Evolutionary conservation across 2,329 filamentous ascomycete genomes (phyloP).

Genomic region (Paraphoma chrysanthemicola): DNA sequence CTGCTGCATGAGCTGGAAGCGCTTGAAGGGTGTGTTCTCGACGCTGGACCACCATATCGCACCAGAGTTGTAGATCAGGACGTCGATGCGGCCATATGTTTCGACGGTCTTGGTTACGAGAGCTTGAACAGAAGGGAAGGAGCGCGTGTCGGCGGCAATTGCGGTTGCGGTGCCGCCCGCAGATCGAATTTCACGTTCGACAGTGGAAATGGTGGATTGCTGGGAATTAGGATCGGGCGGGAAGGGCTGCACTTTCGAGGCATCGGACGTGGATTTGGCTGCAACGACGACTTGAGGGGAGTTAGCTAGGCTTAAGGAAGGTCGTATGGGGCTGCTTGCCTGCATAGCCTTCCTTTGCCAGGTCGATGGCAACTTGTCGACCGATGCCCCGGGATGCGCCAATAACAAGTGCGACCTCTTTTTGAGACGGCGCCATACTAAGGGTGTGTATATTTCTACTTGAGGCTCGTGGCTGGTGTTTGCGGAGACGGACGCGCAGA

Average conservation of each 20-base stretch:
- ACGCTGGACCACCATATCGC: constrained; percentile 86
- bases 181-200: constrained; percentile 74
- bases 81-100: constrained; percentile 71
- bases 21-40: constrained; percentile 73
- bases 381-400: constrained; percentile 83
- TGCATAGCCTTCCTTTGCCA: constrained; percentile 73
- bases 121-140: constrained; percentile 64
- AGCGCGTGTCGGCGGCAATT: constrained; percentile 73
- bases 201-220: constrained; percentile 80
- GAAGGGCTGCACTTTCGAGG: constrained; percentile 63
- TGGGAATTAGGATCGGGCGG: constrained; percentile 79
- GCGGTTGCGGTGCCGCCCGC: constrained; percentile 70
- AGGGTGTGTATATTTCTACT: not conserved
- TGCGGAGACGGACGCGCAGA: too few species aligned
- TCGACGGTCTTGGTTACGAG: constrained; percentile 66
- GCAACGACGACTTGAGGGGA: constrained; percentile 74
- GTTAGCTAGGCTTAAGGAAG: constrained; percentile 5
- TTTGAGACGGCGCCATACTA: constrained; percentile 1
- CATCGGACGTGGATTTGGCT: constrained; percentile 76
- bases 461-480: too few species aligned
- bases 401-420: constrained; percentile 72
- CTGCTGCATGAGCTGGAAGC: constrained; percentile 68
- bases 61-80: constrained; percentile 81
- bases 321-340: constrained; percentile 57
- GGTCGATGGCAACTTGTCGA: constrained; percentile 78